A percentile compares a stretch with the other conserved stretches of the same genome.
Evolutionary conservation across 305 asterid species (phyloP).

Genomic region (Fraxinus velutina): DNA sequence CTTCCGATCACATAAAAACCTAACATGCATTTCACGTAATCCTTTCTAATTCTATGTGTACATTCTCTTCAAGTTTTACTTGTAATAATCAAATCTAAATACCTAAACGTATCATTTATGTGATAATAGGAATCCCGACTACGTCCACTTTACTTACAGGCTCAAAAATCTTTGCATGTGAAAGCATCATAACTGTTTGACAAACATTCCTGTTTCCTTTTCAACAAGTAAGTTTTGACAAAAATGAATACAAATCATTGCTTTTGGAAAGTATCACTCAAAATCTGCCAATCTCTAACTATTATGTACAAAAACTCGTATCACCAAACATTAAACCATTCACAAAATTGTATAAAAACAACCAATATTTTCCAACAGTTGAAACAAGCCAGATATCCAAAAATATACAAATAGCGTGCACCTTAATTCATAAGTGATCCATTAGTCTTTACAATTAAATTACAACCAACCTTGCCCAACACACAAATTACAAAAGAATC

Average conservation of each 20-base stretch:
- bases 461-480: neutral
- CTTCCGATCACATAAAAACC: neutral
- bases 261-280: neutral
- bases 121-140: neutral
- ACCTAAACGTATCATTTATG: neutral
- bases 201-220: neutral
- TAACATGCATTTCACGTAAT: neutral
- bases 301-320: neutral
- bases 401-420: neutral
- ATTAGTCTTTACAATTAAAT: slow-evolving; percentile 7
- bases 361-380: neutral
- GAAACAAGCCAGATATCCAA: neutral
- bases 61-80: neutral
- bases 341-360: neutral
- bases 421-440: neutral
- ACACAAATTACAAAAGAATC: neutral
- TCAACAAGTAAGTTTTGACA: neutral
- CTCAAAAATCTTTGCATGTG: neutral
- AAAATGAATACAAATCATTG: neutral
- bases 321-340: slow-evolving; percentile 10
- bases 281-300: neutral
- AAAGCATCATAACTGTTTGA: neutral
- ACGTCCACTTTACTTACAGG: neutral
- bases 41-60: neutral
- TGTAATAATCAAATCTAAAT: neutral